phyloP scores from a whole-genome alignment of 257 asterid species.

The Fraxinus americana region DNA sequence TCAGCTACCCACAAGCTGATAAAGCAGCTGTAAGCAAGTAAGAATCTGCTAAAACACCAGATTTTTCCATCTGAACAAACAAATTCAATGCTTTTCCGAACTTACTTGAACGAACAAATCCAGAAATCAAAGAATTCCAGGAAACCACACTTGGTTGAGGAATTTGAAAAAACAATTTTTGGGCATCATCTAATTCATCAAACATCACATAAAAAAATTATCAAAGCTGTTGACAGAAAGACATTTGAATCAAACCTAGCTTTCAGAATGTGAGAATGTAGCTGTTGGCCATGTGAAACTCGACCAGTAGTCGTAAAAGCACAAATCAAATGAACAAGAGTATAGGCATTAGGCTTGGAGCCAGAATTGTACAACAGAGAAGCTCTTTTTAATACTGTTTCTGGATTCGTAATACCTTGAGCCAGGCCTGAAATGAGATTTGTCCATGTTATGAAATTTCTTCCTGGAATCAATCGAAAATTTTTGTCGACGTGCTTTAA shows the following conservation, averaged over 20 bases:
- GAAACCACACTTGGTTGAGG: conserved; percentile 70
- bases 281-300: conserved; percentile 60
- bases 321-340: conserved; percentile 58
- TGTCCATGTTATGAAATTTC: conserved; percentile 14
- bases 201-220: conserved; percentile 45
- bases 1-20: conserved; percentile 67
- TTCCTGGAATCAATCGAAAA: conserved; percentile 19
- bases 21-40: conserved; percentile 73
- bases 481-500: conserved; percentile 21
- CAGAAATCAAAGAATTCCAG: conserved; percentile 87
- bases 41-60: conserved; percentile 56
- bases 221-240: conserved; percentile 55
- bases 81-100: conserved; percentile 50
- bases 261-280: conserved; percentile 53
- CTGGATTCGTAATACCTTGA: conserved; percentile 20
- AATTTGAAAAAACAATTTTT: conserved; percentile 60
- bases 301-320: conserved; percentile 39
- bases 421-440: conserved; percentile 17
- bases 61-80: conserved; percentile 56
- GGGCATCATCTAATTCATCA: conserved; percentile 49
- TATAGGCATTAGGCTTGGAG: conserved; percentile 39
- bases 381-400: conserved; percentile 29
- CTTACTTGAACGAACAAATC: conserved; percentile 65
- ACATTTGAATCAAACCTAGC: conserved; percentile 48
- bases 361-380: conserved; percentile 42